Evolutionary conservation across 208 protist species (phyloP).

Genomic region (Crithidia brevicula): DNA sequence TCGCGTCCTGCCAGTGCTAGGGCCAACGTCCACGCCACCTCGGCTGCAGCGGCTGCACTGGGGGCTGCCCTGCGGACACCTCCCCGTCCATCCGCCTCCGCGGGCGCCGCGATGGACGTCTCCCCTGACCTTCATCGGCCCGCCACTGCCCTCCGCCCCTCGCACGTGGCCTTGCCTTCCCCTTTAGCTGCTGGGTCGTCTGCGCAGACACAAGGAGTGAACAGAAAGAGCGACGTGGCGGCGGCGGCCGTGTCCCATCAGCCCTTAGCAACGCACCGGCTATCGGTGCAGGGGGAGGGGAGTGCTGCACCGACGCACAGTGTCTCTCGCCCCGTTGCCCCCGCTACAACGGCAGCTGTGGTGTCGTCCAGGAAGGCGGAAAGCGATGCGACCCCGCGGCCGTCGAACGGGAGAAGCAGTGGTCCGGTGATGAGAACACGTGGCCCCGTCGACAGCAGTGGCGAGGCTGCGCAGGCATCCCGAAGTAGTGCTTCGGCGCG

Average conservation of each 20-base stretch:
- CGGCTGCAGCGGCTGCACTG: background rate
- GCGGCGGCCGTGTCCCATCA: background rate
- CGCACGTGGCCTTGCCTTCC: background rate
- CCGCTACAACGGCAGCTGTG: background rate
- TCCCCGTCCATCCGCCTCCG: background rate
- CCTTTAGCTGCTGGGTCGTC: too few species aligned
- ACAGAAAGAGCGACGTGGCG: background rate
- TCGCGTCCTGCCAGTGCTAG: background rate
- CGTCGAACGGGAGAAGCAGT: background rate
- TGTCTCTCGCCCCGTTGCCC: background rate
- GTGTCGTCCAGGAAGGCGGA: background rate
- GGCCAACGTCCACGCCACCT: background rate
- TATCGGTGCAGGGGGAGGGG: background rate
- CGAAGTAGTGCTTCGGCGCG: too few species aligned
- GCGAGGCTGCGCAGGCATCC: too few species aligned
- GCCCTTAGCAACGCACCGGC: background rate
- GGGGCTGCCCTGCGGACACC: constrained; percentile 13
- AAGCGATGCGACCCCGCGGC: background rate
- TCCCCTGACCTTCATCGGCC: background rate
- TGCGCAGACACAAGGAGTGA: background rate
- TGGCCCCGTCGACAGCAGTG: too few species aligned
- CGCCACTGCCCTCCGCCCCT: background rate
- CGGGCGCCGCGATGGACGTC: too few species aligned
- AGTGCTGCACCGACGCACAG: background rate
- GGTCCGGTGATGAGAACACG: background rate